These are phyloP conservation scores for Sphagnum fallax DNA, from an alignment of 228 moss, liverwort and hornwort genomes.

Conservation along the genomic window DNA sequence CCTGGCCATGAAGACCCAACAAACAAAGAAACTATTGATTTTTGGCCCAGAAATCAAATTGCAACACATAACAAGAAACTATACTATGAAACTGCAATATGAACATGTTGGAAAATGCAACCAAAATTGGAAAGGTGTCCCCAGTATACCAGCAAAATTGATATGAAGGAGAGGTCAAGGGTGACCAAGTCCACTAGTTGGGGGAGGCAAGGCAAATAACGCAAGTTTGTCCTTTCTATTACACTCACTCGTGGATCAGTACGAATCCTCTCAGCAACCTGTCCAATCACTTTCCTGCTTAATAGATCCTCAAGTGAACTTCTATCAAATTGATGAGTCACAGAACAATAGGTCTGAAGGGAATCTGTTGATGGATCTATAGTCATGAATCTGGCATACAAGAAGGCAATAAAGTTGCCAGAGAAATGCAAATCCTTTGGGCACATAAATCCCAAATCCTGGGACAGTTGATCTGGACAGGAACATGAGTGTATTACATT, in stretches of 20 bases:
- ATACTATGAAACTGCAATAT: background rate
- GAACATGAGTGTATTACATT: background rate
- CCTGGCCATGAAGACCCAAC: slow-evolving; percentile 11
- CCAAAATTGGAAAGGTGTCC: too few relatives aligned
- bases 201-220: slow-evolving; percentile 76
- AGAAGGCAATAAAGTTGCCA: background rate
- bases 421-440: background rate
- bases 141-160: slow-evolving; percentile 57
- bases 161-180: slow-evolving; percentile 92
- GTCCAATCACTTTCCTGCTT: slow-evolving; percentile 1
- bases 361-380: background rate
- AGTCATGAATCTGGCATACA: background rate
- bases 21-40: background rate
- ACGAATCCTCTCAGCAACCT: slow-evolving; percentile 95
- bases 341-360: background rate
- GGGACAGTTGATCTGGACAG: background rate
- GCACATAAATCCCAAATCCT: background rate
- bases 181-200: slow-evolving; percentile 88
- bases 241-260: slow-evolving; percentile 68
- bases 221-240: slow-evolving; percentile 92
- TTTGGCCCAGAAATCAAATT: background rate
- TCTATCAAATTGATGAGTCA: background rate
- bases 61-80: background rate
- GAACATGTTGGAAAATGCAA: background rate
- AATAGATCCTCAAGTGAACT: background rate